A percentile compares a stretch with the other conserved stretches of the same genome.
Conservation (phyloP, 768 basidiomycete species). For the Mycena olivaceomarginata region DNA sequence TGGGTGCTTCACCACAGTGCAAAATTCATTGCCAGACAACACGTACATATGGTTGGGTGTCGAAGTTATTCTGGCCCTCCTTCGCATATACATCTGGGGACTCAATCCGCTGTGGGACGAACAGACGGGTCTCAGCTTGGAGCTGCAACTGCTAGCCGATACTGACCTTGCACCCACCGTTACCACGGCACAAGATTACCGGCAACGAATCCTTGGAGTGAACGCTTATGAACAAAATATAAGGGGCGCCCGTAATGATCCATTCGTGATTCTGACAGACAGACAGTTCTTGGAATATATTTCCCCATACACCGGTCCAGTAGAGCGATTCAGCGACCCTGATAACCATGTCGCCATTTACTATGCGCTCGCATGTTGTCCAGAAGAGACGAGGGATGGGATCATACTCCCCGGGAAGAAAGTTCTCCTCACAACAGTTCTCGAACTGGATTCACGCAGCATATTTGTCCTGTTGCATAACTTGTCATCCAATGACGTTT, state of each 20-base stretch:
- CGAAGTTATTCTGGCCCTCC: constrained; percentile 13
- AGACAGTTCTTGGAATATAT: constrained; percentile 6
- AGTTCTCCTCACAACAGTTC: constrained; percentile 16
- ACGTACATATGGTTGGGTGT: constrained; percentile 33
- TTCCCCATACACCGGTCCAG: constrained; percentile 1
- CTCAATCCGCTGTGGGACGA: constrained; percentile 26
- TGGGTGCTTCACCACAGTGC: constrained; percentile 33
- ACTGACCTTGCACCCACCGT: neutral
- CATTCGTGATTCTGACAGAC: constrained; percentile 1
- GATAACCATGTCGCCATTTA: constrained; percentile 9
- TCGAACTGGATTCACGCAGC: constrained; percentile 15
- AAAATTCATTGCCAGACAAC: neutral
- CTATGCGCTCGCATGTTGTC: constrained; percentile 11
- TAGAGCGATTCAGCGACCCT: constrained; percentile 16
- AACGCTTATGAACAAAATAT: too few relatives aligned
- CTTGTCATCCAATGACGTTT: neutral
- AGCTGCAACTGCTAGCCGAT: neutral
- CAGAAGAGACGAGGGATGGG: too few relatives aligned
- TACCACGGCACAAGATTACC: constrained; percentile 20
- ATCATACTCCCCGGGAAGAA: neutral
- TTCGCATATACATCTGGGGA: constrained; percentile 17
- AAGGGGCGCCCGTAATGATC: neutral
- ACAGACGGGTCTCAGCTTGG: neutral
- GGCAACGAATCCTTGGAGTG: neutral
- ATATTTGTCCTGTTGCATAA: constrained; percentile 10